Conservation (phyloP, 305 asterid genomes). For the Caryopteris hybrid region DNA sequence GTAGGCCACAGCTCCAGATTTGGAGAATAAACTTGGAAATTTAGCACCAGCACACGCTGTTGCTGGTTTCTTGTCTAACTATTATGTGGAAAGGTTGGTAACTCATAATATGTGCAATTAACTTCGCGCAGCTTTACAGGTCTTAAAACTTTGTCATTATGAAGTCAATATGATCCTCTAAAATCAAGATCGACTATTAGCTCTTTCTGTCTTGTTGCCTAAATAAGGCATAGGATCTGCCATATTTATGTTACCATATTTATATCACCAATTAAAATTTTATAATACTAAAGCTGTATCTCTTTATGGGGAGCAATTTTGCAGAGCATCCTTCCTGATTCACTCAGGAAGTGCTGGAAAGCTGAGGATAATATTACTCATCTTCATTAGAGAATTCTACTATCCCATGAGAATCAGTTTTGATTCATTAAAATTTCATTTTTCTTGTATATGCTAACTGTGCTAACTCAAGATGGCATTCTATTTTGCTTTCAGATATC, state of each 20-base stretch:
- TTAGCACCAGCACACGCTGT: conserved; percentile 74
- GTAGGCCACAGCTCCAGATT: conserved; percentile 61
- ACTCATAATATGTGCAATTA: not conserved
- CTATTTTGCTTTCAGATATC: conserved; percentile 47
- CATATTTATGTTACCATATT: too few relatives aligned
- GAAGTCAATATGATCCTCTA: not conserved
- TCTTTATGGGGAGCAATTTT: not conserved
- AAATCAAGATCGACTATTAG: not conserved
- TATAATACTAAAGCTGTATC: not conserved
- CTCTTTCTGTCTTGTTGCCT: not conserved
- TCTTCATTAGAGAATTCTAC: not conserved
- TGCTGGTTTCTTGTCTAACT: conserved; percentile 58
- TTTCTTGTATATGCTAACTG: not conserved
- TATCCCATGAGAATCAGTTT: not conserved
- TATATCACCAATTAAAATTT: not conserved
- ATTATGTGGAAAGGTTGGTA: conserved; percentile 61
- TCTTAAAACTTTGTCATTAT: not conserved
- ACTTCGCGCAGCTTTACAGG: not conserved
- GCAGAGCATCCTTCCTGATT: not conserved
- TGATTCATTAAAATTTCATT: not conserved
- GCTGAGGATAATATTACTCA: not conserved
- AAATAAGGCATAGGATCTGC: not conserved
- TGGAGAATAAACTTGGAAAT: conserved; percentile 72
- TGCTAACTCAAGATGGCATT: not conserved
- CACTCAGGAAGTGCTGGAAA: not conserved